A percentile compares a stretch with the other conserved stretches of the same genome.
phyloP scores from a whole-genome alignment of 495 filamentous ascomycete genomes.

The Penicillium parvum region DNA sequence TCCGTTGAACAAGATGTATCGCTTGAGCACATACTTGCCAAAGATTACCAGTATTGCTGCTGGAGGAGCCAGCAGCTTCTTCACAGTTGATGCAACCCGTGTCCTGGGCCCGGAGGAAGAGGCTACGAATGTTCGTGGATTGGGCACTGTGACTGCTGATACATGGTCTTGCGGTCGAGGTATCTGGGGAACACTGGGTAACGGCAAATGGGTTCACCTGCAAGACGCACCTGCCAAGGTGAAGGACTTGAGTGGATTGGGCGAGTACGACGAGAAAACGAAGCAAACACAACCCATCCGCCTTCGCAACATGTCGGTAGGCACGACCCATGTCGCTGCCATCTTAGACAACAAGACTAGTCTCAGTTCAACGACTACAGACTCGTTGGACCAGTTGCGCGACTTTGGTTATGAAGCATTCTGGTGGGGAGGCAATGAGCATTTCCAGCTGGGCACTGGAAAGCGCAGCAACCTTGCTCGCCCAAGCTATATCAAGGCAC shows the following conservation, averaged over 20 bases:
- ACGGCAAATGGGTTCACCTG: conserved; percentile 84
- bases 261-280: conserved; percentile 75
- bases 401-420: conserved; percentile 81
- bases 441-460: conserved; percentile 87
- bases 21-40: conserved; percentile 52
- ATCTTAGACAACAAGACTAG: conserved; percentile 75
- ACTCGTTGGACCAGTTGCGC: conserved; percentile 45
- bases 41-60: conserved; percentile 71
- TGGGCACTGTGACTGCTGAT: conserved; percentile 61
- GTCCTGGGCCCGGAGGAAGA: conserved; percentile 45
- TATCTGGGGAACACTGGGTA: conserved; percentile 77
- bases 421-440: conserved; percentile 93
- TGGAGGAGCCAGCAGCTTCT: conserved; percentile 80
- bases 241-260: conserved; percentile 73
- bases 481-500: conserved; percentile 73
- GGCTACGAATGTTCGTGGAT: conserved; percentile 31
- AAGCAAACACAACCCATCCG: conserved; percentile 72
- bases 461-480: conserved; percentile 71
- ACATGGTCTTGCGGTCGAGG: conserved; percentile 84
- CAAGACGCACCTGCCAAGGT: conserved; percentile 77
- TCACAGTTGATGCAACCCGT: conserved; percentile 73
- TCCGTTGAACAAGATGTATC: conserved; percentile 66
- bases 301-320: conserved; percentile 63
- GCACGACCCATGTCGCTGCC: conserved; percentile 73
- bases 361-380: conserved; percentile 44